Evolutionary conservation across 2,329 filamentous ascomycete genomes (phyloP), one percentile per base, ranked within the genome.

Genomic region (Botryotinia calthae): DNA sequence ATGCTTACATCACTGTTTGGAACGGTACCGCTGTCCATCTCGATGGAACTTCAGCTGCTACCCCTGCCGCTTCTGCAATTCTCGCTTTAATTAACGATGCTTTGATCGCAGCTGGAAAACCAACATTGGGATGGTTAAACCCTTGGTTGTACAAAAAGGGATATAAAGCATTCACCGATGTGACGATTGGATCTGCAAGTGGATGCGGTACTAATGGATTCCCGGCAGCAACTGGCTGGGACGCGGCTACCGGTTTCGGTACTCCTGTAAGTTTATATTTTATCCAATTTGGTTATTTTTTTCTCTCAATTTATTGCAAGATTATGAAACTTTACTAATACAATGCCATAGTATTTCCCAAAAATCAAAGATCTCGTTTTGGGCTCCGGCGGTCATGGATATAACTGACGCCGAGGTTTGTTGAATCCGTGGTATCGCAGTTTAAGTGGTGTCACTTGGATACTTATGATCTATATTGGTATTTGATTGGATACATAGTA

Each of bases 51-150:
- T 85, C 83, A 12, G 88, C 88, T 25, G 85, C 87, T 2, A 81
- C 86, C 0, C 90, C 90, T 0, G 82, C 87, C 0, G 85, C 86
- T 1, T 84, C 87, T 0, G 87, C 85, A 16, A 83, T 91, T 71
- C 83, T 92, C 46, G 82, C 86, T 2, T 82, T 92, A 2, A 82
- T 91, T 62, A 92, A 92, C 75, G 89, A 90, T 75, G 87, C 87
- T 0, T 82, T 88, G 25, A 80, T 90, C n/a, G 82, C 85, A 1
- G 82, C 82, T 16, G 86, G 87, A 3, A 85, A 86, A 78, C 79
- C 78, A 16, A 77, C 80, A 0, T 75, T 84, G 1, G 83, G 83
- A 4, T 84, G 83, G 76, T 72, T 84, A 66, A 85, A 84, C 74
- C 83, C 83, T 0, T 83, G 81, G 82, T 72, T 84, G 22, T 84